Evolutionary conservation across 2,329 filamentous ascomycete species (phyloP).

Genomic region (Pestalotiopsis sp.): DNA sequence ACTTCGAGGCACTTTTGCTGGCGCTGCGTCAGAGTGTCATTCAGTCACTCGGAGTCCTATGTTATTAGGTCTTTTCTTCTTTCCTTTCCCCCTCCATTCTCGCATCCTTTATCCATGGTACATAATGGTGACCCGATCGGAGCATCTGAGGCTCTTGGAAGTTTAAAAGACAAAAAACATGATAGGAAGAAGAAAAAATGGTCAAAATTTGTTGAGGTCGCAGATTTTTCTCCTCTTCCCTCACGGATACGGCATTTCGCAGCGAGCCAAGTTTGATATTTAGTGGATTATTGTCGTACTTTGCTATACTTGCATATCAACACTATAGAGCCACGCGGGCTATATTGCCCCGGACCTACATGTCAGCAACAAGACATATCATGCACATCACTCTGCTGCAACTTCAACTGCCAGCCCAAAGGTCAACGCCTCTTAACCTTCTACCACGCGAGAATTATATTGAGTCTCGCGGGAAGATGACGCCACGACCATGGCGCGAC

Average conservation of each 20-base stretch:
- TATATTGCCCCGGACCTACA: background rate
- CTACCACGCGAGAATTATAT: background rate
- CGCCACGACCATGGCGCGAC: background rate
- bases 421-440: background rate
- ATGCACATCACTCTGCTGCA: background rate
- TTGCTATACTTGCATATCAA: background rate
- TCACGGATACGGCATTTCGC: background rate
- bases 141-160: background rate
- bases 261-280: background rate
- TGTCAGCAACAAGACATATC: background rate
- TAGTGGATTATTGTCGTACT: background rate
- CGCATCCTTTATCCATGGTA: background rate
- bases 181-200: background rate
- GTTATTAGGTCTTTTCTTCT: background rate
- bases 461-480: background rate
- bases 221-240: background rate
- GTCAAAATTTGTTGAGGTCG: background rate
- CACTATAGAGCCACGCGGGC: background rate
- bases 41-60: background rate
- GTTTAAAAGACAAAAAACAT: background rate
- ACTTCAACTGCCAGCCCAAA: background rate
- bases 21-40: background rate
- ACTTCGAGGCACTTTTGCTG: background rate
- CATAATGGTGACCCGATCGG: background rate
- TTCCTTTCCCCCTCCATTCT: background rate